phyloP scores from a whole-genome alignment of 2,329 filamentous ascomycete species.

The Fonsecaea pedrosoi region DNA sequence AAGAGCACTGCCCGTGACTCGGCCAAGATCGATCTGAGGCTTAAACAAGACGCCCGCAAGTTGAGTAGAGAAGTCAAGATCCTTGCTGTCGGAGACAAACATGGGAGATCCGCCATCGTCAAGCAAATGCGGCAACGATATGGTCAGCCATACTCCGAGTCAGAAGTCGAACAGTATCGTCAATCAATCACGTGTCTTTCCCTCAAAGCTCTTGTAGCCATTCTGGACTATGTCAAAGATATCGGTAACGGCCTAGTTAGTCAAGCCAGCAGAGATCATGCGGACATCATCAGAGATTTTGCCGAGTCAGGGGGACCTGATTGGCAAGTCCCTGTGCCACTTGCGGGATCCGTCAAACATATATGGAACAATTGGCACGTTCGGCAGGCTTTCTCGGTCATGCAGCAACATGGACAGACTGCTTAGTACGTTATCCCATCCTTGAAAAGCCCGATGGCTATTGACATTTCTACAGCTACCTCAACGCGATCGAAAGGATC shows the following conservation, averaged over 20 bases:
- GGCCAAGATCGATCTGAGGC: slow-evolving; percentile 28
- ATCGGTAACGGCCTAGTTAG: slow-evolving; percentile 22
- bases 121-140: slow-evolving; percentile 28
- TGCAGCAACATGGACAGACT: slow-evolving; percentile 29
- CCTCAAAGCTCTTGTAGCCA: slow-evolving; percentile 27
- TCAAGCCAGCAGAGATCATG: slow-evolving; percentile 27
- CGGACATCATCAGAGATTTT: slow-evolving; percentile 23
- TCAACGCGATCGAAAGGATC: slow-evolving; percentile 30
- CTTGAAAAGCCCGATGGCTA: background rate
- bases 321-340: slow-evolving; percentile 19
- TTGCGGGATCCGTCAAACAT: slow-evolving; percentile 21
- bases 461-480: slow-evolving; percentile 23
- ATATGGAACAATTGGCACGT: slow-evolving; percentile 33
- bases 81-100: slow-evolving; percentile 32
- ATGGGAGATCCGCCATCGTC: slow-evolving; percentile 26
- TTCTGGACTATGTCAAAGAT: slow-evolving; percentile 31
- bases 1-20: slow-evolving; percentile 24
- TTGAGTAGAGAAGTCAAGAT: slow-evolving; percentile 32
- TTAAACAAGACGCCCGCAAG: slow-evolving; percentile 30
- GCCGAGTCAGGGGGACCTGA: slow-evolving; percentile 20
- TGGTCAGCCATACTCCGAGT: slow-evolving; percentile 23
- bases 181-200: slow-evolving; percentile 23
- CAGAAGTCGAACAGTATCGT: slow-evolving; percentile 32
- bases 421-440: slow-evolving; percentile 23
- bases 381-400: slow-evolving; percentile 24